phyloP scores from a whole-genome alignment of 805 yeast genomes.

The Cyberlindnera lachancei region DNA sequence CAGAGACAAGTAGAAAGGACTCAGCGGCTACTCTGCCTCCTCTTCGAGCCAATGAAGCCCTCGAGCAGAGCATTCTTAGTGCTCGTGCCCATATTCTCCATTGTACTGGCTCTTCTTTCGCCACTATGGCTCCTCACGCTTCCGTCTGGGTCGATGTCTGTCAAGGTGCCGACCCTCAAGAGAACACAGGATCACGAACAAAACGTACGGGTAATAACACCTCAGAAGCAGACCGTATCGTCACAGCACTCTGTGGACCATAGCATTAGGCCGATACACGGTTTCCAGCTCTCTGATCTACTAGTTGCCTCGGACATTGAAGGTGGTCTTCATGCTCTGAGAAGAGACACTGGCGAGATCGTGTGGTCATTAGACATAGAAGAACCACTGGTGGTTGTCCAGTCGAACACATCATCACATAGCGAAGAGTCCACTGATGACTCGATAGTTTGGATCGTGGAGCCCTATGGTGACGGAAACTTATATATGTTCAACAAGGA shows the following conservation, averaged over 20 bases:
- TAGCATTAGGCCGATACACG: constrained; percentile 49
- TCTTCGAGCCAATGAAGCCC: constrained; percentile 1
- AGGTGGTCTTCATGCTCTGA: constrained; percentile 78
- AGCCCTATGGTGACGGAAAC: constrained; percentile 80
- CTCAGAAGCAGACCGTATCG: too few species aligned
- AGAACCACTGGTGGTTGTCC: constrained; percentile 48
- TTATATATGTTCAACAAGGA: constrained; percentile 72
- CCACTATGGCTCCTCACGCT: constrained; percentile 2
- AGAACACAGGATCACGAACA: too few species aligned
- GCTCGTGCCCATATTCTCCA: constrained; percentile 2
- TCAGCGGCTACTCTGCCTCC: too few species aligned
- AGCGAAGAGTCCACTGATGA: constrained; percentile 15
- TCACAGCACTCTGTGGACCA: too few species aligned
- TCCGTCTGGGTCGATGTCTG: too few species aligned
- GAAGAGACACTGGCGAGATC: constrained; percentile 64
- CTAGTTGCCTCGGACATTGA: constrained; percentile 75
- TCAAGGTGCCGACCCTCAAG: too few species aligned
- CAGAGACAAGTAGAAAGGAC: too few species aligned
- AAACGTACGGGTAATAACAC: too few species aligned
- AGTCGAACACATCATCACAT: constrained; percentile 15
- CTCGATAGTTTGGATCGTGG: constrained; percentile 73
- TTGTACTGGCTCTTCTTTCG: constrained; percentile 4
- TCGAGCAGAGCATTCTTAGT: constrained; percentile 1
- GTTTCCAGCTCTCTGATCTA: constrained; percentile 64
- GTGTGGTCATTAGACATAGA: constrained; percentile 71